phyloP scores from a whole-genome alignment of 2,329 filamentous ascomycete genomes.

The Phialocephala subalpina region DNA sequence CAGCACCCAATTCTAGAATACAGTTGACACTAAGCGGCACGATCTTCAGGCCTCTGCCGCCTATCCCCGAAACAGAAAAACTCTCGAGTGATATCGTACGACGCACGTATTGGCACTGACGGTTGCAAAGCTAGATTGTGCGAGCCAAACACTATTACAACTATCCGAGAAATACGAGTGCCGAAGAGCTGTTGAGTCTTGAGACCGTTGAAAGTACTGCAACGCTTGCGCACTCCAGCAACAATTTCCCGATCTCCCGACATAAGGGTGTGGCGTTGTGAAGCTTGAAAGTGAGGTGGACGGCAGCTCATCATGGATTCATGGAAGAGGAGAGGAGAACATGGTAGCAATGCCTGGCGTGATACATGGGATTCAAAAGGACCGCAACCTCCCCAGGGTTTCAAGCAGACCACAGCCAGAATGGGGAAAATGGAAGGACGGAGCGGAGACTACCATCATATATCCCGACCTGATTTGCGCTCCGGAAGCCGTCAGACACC shows the following conservation, averaged over 20 bases:
- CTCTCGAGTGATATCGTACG: background rate
- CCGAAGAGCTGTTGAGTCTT: slow-evolving; percentile 7
- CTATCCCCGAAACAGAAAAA: background rate
- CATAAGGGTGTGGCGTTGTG: background rate
- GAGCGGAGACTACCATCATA: slow-evolving; percentile 17
- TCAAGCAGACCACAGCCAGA: slow-evolving; percentile 21
- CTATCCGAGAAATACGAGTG: background rate
- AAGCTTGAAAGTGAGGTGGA: background rate
- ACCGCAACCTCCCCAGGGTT: background rate
- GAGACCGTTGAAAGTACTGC: slow-evolving; percentile 11
- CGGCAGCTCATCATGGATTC: background rate
- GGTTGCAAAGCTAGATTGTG: background rate
- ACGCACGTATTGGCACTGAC: background rate
- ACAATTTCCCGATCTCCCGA: slow-evolving; percentile 9
- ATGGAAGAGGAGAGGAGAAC: too few species aligned
- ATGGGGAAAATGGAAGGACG: slow-evolving; percentile 23
- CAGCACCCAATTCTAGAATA: slow-evolving; percentile 13
- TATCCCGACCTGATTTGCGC: slow-evolving; percentile 6
- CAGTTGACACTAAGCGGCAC: slow-evolving; percentile 2
- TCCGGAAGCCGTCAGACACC: background rate
- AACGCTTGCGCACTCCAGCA: slow-evolving; percentile 2
- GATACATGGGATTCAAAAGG: slow-evolving; percentile 1
- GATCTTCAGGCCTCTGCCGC: background rate
- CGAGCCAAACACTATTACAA: background rate
- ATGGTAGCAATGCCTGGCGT: slow-evolving; percentile 1